Evolutionary conservation across 2,329 filamentous ascomycete genomes (phyloP).

Genomic region (Fusarium nygamai): DNA sequence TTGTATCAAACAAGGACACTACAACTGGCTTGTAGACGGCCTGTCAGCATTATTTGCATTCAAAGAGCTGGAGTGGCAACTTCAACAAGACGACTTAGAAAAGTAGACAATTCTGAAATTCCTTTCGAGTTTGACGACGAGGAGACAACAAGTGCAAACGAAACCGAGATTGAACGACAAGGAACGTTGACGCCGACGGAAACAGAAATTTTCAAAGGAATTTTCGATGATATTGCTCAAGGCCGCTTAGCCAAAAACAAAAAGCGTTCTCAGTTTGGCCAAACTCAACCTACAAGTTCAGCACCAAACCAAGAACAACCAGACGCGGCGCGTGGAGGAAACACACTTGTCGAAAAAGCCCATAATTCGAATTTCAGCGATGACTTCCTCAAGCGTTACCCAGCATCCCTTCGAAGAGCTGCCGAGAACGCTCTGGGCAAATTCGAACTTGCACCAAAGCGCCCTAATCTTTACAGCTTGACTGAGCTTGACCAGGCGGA

Average conservation of each 20-base stretch:
- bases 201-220: constrained; percentile 67
- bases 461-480: constrained; percentile 39
- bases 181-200: constrained; percentile 69
- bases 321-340: constrained; percentile 19
- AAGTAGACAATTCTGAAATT: constrained; percentile 52
- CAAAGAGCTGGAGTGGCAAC: constrained; percentile 36
- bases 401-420: constrained; percentile 51
- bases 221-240: constrained; percentile 57
- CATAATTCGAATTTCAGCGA: constrained; percentile 48
- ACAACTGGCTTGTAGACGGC: constrained; percentile 43
- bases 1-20: constrained; percentile 77
- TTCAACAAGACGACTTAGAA: constrained; percentile 13
- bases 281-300: neutral
- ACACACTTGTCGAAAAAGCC: constrained; percentile 48
- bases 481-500: constrained; percentile 47
- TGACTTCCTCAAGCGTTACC: constrained; percentile 51
- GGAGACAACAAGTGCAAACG: constrained; percentile 43
- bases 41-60: constrained; percentile 35
- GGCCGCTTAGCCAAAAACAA: constrained; percentile 47
- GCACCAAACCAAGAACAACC: neutral
- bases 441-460: constrained; percentile 48
- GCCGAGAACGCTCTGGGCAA: constrained; percentile 53
- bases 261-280: constrained; percentile 25
- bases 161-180: constrained; percentile 22
- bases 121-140: constrained; percentile 64